A percentile compares a stretch with the other conserved stretches of the same genome.
Conservation (phyloP, 768 basidiomycete genomes). For the Infundibulicybe gibba region DNA sequence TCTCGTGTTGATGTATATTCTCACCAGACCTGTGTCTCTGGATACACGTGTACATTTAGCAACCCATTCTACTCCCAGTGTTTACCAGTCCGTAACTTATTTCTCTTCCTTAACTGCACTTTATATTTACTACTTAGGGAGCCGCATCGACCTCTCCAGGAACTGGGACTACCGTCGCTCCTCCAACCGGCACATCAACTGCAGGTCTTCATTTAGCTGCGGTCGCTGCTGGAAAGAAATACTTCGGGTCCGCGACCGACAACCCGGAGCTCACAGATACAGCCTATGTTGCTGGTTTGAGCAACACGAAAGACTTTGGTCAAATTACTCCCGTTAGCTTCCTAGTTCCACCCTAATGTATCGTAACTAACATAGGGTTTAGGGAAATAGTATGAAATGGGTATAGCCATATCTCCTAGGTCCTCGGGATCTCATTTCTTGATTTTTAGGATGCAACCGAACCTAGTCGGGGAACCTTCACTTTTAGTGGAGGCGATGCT, state of each 20-base stretch:
- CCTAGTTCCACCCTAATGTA: neutral
- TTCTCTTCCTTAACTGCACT: neutral
- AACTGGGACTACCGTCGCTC: slow-evolving; percentile 5
- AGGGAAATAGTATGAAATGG: slow-evolving; percentile 56
- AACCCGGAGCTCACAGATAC: slow-evolving; percentile 41
- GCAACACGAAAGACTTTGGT: slow-evolving; percentile 34
- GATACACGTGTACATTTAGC: slow-evolving; percentile 30
- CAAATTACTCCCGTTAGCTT: slow-evolving; percentile 40
- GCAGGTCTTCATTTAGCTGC: slow-evolving; percentile 46
- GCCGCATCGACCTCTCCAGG: too few relatives aligned
- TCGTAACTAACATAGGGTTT: neutral
- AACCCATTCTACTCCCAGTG: slow-evolving; percentile 45
- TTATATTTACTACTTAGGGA: too few relatives aligned
- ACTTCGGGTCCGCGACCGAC: slow-evolving; percentile 50
- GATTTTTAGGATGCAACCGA: slow-evolving; percentile 45
- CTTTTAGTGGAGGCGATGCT: slow-evolving; percentile 39
- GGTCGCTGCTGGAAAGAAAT: slow-evolving; percentile 39
- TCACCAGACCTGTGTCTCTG: slow-evolving; percentile 33
- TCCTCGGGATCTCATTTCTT: neutral
- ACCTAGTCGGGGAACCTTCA: slow-evolving; percentile 41
- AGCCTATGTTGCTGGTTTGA: slow-evolving; percentile 33
- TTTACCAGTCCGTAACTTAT: slow-evolving; percentile 21
- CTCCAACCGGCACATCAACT: slow-evolving; percentile 15
- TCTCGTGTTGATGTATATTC: neutral
- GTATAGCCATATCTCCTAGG: slow-evolving; percentile 17